These are phyloP conservation scores for Xylariaceae sp. DNA, from an alignment of 2,329 filamentous ascomycete genomes.

Conservation along the genomic window DNA sequence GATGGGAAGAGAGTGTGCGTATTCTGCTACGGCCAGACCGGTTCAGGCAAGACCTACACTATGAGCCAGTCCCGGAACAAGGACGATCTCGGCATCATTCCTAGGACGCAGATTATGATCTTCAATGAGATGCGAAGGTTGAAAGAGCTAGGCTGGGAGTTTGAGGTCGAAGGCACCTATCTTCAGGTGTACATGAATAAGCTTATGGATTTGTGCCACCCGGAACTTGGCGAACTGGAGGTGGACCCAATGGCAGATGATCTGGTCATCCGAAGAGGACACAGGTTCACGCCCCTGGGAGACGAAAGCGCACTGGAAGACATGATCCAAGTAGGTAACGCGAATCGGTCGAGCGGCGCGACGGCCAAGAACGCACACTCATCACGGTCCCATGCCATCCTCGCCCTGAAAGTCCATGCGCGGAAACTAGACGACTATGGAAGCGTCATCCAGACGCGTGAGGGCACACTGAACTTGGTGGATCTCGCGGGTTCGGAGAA, in stretches of 20 bases:
- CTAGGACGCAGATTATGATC: slow-evolving; percentile 86
- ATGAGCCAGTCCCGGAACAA: slow-evolving; percentile 63
- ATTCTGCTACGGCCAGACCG: slow-evolving; percentile 97
- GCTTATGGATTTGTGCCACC: slow-evolving; percentile 81
- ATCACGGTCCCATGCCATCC: slow-evolving; percentile 91
- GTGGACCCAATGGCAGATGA: slow-evolving; percentile 30
- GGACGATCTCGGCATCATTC: slow-evolving; percentile 84
- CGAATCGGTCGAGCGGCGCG: slow-evolving; percentile 86
- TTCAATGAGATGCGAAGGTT: slow-evolving; percentile 81
- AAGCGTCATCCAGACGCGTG: slow-evolving; percentile 64
- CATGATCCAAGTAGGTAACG: slow-evolving; percentile 75
- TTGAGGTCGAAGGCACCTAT: slow-evolving; percentile 91
- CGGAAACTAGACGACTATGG: slow-evolving; percentile 66
- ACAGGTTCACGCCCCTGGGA: slow-evolving; percentile 53
- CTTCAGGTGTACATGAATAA: slow-evolving; percentile 99
- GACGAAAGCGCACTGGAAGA: slow-evolving; percentile 75
- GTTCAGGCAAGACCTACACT: slow-evolving; percentile 92
- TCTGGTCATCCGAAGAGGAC: slow-evolving; percentile 27
- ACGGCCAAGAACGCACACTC: slow-evolving; percentile 97
- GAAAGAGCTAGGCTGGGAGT: slow-evolving; percentile 88
- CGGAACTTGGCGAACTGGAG: slow-evolving; percentile 64
- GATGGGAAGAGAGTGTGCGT: slow-evolving; percentile 99
- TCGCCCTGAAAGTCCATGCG: slow-evolving; percentile 74
- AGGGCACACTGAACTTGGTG: slow-evolving; percentile 92
- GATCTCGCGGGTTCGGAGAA: slow-evolving; percentile 91